Evolutionary conservation across 1,284 basidiomycete species (phyloP).

Genomic region (Leccinum griseonigrum): DNA sequence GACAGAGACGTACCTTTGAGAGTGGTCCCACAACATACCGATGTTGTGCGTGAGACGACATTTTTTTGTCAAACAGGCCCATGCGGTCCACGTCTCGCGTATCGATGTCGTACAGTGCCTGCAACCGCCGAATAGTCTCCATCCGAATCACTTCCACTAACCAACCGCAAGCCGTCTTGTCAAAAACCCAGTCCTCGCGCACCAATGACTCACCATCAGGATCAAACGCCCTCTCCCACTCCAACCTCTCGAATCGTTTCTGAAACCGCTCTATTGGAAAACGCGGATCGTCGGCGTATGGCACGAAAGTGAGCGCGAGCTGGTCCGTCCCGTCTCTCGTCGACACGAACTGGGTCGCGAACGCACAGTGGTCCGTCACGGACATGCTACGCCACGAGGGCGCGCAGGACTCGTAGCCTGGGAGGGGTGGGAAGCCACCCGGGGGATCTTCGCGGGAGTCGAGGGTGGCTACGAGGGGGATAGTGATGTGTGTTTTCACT

Average conservation of each 20-base stretch:
- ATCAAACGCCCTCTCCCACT: slow-evolving; percentile 47
- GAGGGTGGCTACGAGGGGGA: slow-evolving; percentile 13
- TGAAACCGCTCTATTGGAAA: slow-evolving; percentile 41
- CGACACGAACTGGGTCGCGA: background rate
- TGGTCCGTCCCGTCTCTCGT: background rate
- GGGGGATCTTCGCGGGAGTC: slow-evolving; percentile 1
- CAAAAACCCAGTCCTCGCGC: slow-evolving; percentile 1
- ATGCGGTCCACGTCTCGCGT: slow-evolving; percentile 35
- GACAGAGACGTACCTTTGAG: slow-evolving; percentile 35
- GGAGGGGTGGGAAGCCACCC: slow-evolving; percentile 27
- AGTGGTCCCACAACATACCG: slow-evolving; percentile 32
- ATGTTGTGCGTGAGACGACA: slow-evolving; percentile 13
- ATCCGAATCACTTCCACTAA: slow-evolving; percentile 47
- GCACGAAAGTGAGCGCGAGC: slow-evolving; percentile 40
- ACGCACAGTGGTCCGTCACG: slow-evolving; percentile 36
- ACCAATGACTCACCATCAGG: slow-evolving; percentile 47
- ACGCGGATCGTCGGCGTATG: slow-evolving; percentile 49
- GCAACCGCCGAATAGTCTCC: slow-evolving; percentile 43
- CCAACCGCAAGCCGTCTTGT: background rate
- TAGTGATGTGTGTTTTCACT: background rate
- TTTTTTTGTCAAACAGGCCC: slow-evolving; percentile 15
- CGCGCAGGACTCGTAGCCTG: slow-evolving; percentile 51
- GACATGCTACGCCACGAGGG: slow-evolving; percentile 42
- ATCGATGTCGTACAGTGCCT: slow-evolving; percentile 30
- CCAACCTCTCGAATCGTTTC: slow-evolving; percentile 38